Conservation (phyloP, 2,329 filamentous ascomycete species). For the Hypoxylon sp. region DNA sequence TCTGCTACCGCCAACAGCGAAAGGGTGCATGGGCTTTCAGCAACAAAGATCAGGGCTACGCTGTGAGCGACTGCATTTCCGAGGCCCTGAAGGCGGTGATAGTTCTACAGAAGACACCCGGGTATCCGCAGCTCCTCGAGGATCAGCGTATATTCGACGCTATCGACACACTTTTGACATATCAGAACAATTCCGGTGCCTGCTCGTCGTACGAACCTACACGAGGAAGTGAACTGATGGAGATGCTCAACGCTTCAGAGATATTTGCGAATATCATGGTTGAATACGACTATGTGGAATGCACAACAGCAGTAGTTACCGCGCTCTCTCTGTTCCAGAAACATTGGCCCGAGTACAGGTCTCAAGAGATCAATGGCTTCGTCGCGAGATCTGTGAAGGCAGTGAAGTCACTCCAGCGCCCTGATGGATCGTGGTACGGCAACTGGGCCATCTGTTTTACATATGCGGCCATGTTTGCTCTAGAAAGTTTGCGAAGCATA, state of each 20-base stretch:
- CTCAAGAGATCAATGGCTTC: conserved; percentile 75
- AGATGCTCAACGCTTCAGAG: conserved; percentile 92
- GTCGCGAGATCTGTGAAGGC: conserved; percentile 78
- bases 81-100: conserved; percentile 90
- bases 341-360: conserved; percentile 82
- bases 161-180: conserved; percentile 87
- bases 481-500: conserved; percentile 82
- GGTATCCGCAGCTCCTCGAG: conserved; percentile 77
- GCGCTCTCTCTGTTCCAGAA: conserved; percentile 83
- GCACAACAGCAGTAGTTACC: conserved; percentile 93
- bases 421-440: conserved; percentile 96
- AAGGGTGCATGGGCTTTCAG: conserved; percentile 98
- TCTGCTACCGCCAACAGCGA: conserved; percentile 86
- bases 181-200: conserved; percentile 87
- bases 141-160: conserved; percentile 84
- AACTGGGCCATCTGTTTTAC: conserved; percentile 99
- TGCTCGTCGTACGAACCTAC: conserved; percentile 90
- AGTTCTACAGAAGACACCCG: conserved; percentile 78
- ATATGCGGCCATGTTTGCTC: conserved; percentile 94
- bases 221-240: conserved; percentile 78
- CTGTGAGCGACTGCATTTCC: conserved; percentile 92
- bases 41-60: conserved; percentile 90
- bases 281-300: conserved; percentile 97
- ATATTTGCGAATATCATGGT: conserved; percentile 98
- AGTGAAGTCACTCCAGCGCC: conserved; percentile 79